phyloP scores from a whole-genome alignment of 78 protist genomes.

The Pigoraptor vietnamica region DNA sequence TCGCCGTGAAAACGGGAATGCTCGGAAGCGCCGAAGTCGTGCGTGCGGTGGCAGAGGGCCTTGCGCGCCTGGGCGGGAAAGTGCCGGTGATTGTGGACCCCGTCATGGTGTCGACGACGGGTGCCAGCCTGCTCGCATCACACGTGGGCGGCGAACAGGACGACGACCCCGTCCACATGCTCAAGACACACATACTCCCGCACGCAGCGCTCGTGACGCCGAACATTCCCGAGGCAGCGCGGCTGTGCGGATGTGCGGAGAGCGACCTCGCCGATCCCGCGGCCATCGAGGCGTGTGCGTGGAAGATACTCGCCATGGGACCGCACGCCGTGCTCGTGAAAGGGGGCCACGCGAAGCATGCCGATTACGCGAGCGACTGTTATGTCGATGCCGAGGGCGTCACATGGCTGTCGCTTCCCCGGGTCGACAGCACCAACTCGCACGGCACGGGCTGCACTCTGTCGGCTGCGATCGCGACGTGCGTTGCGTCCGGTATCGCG shows the following conservation, averaged over 20 bases:
- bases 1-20: background rate
- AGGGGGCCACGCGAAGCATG: background rate
- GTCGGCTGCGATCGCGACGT: background rate
- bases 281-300: background rate
- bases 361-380: background rate
- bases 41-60: background rate
- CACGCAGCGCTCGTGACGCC: background rate
- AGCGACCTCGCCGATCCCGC: background rate
- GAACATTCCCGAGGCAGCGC: background rate
- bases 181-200: background rate
- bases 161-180: background rate
- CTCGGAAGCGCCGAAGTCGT: background rate
- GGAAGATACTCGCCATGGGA: background rate
- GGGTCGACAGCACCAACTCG: background rate
- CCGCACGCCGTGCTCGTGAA: background rate
- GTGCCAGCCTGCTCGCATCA: background rate
- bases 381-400: background rate
- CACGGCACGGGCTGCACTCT: background rate
- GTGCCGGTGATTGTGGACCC: background rate
- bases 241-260: background rate
- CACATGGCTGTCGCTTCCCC: background rate
- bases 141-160: background rate
- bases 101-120: background rate
- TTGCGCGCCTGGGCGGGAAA: background rate
- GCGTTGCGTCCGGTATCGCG: background rate